phyloP scores from a whole-genome alignment of 768 basidiomycete genomes.

The Trametes villosa region DNA sequence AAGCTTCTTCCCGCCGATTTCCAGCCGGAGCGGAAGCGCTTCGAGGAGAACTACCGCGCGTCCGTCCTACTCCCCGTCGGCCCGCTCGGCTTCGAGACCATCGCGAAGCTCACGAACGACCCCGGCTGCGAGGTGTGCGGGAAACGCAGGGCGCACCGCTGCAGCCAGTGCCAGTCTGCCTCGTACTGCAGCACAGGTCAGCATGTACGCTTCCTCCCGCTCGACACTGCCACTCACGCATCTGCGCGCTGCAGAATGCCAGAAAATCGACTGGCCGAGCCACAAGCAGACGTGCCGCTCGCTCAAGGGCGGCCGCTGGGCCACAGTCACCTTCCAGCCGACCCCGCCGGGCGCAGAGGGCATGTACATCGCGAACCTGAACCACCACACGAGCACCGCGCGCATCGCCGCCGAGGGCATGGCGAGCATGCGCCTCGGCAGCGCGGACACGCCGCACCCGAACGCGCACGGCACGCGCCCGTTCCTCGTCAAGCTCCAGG shows the following conservation, averaged over 20 bases:
- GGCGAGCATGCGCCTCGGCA: background rate
- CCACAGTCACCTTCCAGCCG: constrained; percentile 30
- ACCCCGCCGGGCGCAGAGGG: constrained; percentile 15
- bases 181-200: constrained; percentile 44
- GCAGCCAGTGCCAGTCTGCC: constrained; percentile 40
- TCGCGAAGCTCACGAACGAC: constrained; percentile 41
- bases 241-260: constrained; percentile 38
- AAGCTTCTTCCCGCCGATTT: constrained; percentile 36
- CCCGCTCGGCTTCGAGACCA: constrained; percentile 40
- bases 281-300: constrained; percentile 44
- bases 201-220: background rate
- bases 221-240: background rate
- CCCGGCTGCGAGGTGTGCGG: constrained; percentile 47
- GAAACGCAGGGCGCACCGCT: constrained; percentile 37
- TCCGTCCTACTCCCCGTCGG: constrained; percentile 46
- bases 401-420: constrained; percentile 34
- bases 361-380: constrained; percentile 17
- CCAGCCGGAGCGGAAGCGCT: constrained; percentile 24
- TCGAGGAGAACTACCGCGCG: constrained; percentile 32
- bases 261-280: constrained; percentile 43
- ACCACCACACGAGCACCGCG: constrained; percentile 21
- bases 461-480: constrained; percentile 39
- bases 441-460: constrained; percentile 23
- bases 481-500: constrained; percentile 47
- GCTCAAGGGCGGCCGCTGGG: constrained; percentile 46